Base-by-base conservation (phyloP, 371 early-diverging fungal genomes). In the Saksenaea oblongispora region DNA sequence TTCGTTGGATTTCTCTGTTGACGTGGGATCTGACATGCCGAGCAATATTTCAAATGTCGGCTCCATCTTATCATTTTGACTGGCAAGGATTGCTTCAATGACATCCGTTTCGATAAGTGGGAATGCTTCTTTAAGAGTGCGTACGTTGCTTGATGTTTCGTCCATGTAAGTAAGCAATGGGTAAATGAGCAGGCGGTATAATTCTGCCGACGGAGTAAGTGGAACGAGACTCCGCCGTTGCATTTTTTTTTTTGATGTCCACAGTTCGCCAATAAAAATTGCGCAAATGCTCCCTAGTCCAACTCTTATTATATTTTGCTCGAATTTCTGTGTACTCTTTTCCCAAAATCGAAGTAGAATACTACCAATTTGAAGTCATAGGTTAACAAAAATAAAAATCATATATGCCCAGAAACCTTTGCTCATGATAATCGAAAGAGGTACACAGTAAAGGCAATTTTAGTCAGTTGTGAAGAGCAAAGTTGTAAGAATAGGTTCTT, bases 41-140 rank as follows among this genome's bases (percentile, higher is more conserved):
- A 76, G 62, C 47, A 76, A 65, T 11, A 72, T 61, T 37, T 76
- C 76, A 65, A 76, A 76, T n/a, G 73, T 62, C 34, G 64, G 44
- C 54, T 76, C 73, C 17, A 73, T 47, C 34, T 62, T 66, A 15
- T 61, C 66, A 10, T 63, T 64, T 59, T 76, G 73, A 17, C 66
- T 71, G 7, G 61, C 69, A 15, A 71, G 59, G n/a, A 76, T 69
- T 5, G 71, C 67, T 44, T 76, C 71, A 63, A 76, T 65, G n/a
- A 76, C 59, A n/a, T 73, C 73, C 9, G 68, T 28, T 27, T 76
- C 76, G 28, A 76, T 57, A 47, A 65, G 63, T 34, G 76, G 76
- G 39, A 76, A 76, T 3, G 76, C 76, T 13, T 73, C 76, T 35
- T 73, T 70, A 24, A 73, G 62, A 3, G 66, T 69, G 39, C 65